Evolutionary conservation across 2,329 filamentous ascomycete species (phyloP).

Genomic region (Anthostomella pinea): DNA sequence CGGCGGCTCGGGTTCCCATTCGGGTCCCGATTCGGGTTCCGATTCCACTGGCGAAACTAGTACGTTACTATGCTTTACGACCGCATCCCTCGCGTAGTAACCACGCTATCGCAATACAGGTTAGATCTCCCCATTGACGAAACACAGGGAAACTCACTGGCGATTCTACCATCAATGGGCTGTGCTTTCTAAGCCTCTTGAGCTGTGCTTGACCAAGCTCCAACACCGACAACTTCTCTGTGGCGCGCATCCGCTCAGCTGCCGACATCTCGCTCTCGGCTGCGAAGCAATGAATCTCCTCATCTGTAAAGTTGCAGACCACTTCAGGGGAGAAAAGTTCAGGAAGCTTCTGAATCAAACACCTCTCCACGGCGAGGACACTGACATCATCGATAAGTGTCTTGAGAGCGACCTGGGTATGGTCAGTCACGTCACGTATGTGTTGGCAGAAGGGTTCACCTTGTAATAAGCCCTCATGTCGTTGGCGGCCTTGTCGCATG

Average conservation of each 20-base stretch:
- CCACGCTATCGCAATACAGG: too few relatives aligned
- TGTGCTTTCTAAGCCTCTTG: too few relatives aligned
- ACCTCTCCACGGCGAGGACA: constrained; percentile 31
- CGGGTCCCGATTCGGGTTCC: too few relatives aligned
- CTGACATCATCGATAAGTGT: constrained; percentile 33
- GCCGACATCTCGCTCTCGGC: constrained; percentile 14
- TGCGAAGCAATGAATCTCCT: constrained; percentile 11
- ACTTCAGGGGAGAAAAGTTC: constrained; percentile 15
- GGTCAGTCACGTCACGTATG: neutral
- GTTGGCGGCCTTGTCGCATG: constrained; percentile 16
- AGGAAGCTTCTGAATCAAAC: constrained; percentile 29
- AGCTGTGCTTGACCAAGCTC: too few relatives aligned
- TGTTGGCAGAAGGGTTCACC: constrained; percentile 6
- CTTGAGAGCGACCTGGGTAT: constrained; percentile 30
- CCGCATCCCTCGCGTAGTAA: too few relatives aligned
- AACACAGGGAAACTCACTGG: too few relatives aligned
- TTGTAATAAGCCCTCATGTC: constrained; percentile 25
- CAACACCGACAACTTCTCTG: constrained; percentile 18
- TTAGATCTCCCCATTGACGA: too few relatives aligned
- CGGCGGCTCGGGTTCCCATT: too few relatives aligned
- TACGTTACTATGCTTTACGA: too few relatives aligned
- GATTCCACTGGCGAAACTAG: too few relatives aligned
- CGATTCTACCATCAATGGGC: too few relatives aligned
- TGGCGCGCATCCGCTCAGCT: constrained; percentile 13
- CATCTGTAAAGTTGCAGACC: constrained; percentile 16